Evolutionary conservation across 129 eudicot species (phyloP).

Genomic region (Artemisia argyi): DNA sequence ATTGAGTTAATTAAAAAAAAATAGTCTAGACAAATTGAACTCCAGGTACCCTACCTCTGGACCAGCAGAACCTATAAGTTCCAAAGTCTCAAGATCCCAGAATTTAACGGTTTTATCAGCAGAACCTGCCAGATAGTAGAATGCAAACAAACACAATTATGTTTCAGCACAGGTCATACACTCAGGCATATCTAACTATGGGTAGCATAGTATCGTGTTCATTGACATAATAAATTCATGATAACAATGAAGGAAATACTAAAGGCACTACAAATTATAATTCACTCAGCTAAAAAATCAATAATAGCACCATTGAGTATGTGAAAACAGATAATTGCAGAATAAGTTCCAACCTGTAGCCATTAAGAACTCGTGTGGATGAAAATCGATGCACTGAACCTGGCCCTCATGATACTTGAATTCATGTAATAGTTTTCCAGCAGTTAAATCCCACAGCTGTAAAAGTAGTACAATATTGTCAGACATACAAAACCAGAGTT

Average conservation of each 20-base stretch:
- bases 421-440: slow-evolving; percentile 93
- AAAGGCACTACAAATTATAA: slow-evolving; percentile 1
- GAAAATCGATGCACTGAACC: slow-evolving; percentile 92
- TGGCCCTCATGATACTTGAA: slow-evolving; percentile 96
- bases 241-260: neutral
- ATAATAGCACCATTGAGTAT: neutral
- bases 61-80: slow-evolving; percentile 95
- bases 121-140: slow-evolving; percentile 57
- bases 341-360: slow-evolving; percentile 75
- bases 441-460: slow-evolving; percentile 99
- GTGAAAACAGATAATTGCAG: slow-evolving; percentile 17
- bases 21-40: slow-evolving; percentile 8
- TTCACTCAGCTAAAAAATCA: slow-evolving; percentile 11
- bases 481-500: slow-evolving; percentile 7
- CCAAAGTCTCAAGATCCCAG: slow-evolving; percentile 99
- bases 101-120: slow-evolving; percentile 94
- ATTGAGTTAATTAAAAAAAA: neutral
- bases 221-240: neutral
- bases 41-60: slow-evolving; percentile 68
- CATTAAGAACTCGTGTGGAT: slow-evolving; percentile 94
- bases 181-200: neutral
- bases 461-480: slow-evolving; percentile 12
- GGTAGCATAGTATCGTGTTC: neutral
- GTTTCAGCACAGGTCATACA: neutral
- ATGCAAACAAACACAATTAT: slow-evolving; percentile 11